These are phyloP conservation scores for Nothophytophthora sp. DNA, from an alignment of 352 stramenopile species.

Conservation along the genomic window DNA sequence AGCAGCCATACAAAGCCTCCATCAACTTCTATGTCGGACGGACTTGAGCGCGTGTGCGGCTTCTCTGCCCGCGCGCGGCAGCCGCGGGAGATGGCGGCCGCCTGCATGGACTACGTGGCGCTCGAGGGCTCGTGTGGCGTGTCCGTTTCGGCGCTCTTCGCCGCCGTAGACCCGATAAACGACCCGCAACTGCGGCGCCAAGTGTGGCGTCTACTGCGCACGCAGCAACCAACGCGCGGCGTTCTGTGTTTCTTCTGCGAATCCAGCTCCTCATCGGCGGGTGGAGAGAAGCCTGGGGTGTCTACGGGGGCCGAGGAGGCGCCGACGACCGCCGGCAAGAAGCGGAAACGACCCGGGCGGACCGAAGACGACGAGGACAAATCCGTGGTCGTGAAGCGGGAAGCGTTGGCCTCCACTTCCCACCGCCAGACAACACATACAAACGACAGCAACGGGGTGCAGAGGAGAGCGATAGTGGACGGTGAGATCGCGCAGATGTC, in stretches of 20 bases:
- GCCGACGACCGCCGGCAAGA: slow-evolving; percentile 32
- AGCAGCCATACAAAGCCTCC: no score
- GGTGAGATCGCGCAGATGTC: slow-evolving; percentile 19
- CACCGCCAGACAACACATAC: not conserved
- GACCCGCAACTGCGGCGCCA: slow-evolving; percentile 50
- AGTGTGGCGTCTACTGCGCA: slow-evolving; percentile 55
- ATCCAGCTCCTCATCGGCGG: no score
- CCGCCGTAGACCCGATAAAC: slow-evolving; percentile 34
- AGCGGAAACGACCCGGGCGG: slow-evolving; percentile 48
- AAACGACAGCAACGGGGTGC: not conserved
- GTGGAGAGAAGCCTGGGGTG: not conserved
- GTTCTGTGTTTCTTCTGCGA: slow-evolving; percentile 59
- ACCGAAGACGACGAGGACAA: slow-evolving; percentile 1
- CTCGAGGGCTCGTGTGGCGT: slow-evolving; percentile 55
- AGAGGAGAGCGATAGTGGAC: not conserved
- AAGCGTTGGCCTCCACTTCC: slow-evolving; percentile 8
- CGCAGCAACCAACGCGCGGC: slow-evolving; percentile 33
- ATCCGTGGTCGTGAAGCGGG: slow-evolving; percentile 18
- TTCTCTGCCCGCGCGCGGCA: slow-evolving; percentile 8
- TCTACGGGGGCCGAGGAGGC: not conserved
- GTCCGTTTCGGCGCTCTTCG: slow-evolving; percentile 39
- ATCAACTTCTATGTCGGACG: no score
- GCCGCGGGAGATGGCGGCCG: slow-evolving; percentile 50
- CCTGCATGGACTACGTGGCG: slow-evolving; percentile 64
- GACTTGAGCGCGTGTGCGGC: no score